Percentiles rank a stretch among this genome's conserved stretches.
These are phyloP conservation scores for Phytophthora niederhauseri DNA, from an alignment of 352 stramenopile species.

Conservation along the genomic window DNA sequence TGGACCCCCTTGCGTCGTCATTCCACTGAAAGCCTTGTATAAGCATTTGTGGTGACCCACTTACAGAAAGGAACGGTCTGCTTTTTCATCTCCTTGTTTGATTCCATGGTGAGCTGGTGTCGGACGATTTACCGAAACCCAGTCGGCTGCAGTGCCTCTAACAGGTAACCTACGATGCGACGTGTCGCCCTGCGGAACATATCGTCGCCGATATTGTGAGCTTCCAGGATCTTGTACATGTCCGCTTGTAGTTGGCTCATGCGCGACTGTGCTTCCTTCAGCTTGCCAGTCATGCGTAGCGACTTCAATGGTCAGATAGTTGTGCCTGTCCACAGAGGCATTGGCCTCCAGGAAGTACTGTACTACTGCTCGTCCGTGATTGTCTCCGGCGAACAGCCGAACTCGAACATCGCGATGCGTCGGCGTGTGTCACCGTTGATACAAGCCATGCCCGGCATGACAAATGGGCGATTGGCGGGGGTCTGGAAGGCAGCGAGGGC, in stretches of 20 bases:
- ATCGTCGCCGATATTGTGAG: constrained; percentile 8
- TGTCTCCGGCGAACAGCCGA: constrained; percentile 1
- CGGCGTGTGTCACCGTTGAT: constrained; percentile 2
- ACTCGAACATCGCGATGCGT: constrained; percentile 10
- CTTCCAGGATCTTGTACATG: constrained; percentile 13
- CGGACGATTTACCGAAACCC: too few relatives aligned
- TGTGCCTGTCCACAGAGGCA: background rate
- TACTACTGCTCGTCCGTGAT: constrained; percentile 8
- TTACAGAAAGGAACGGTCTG: too few relatives aligned
- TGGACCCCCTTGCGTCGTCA: too few relatives aligned
- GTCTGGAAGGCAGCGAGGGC: background rate
- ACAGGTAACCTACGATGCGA: constrained; percentile 8
- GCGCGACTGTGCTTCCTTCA: constrained; percentile 4
- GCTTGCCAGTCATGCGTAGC: background rate
- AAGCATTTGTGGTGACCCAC: too few relatives aligned
- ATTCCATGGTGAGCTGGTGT: too few relatives aligned
- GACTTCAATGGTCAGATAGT: constrained; percentile 16
- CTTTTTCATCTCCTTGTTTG: too few relatives aligned
- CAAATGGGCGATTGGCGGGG: background rate
- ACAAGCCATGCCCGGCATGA: background rate
- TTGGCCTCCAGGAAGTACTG: constrained; percentile 17
- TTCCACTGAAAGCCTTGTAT: too few relatives aligned
- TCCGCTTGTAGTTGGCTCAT: constrained; percentile 4
- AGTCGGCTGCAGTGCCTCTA: too few relatives aligned
- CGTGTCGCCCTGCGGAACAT: constrained; percentile 9